Conservation (phyloP, 1,284 basidiomycete genomes). For the Fomitopsis betulina region DNA sequence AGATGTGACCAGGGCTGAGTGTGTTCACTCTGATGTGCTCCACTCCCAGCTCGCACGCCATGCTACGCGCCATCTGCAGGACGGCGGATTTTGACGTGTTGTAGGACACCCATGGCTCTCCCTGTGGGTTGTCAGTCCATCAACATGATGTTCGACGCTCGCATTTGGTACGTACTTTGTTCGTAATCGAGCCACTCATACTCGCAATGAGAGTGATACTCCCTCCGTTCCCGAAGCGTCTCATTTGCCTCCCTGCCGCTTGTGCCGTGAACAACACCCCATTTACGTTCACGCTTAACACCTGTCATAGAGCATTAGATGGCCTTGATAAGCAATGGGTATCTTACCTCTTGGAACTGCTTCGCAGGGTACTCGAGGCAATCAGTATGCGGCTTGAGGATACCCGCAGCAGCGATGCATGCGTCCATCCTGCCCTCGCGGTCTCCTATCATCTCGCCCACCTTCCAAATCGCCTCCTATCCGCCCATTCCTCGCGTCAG, state of each 20-base stretch:
- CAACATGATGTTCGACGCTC: not conserved
- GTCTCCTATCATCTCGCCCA: slow-evolving; percentile 53
- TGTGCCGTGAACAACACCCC: slow-evolving; percentile 79
- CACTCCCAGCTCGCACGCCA: slow-evolving; percentile 78
- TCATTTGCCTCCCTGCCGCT: slow-evolving; percentile 76
- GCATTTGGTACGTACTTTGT: slow-evolving; percentile 46
- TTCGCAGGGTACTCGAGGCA: slow-evolving; percentile 69
- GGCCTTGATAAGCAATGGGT: not conserved
- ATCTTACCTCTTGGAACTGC: slow-evolving; percentile 61
- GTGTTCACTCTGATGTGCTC: slow-evolving; percentile 72
- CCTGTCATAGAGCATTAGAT: slow-evolving; percentile 33
- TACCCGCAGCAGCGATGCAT: slow-evolving; percentile 64
- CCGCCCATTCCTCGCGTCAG: not conserved
- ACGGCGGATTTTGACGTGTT: slow-evolving; percentile 82
- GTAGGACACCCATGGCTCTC: slow-evolving; percentile 72
- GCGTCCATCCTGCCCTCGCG: slow-evolving; percentile 66
- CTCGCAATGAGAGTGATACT: slow-evolving; percentile 84
- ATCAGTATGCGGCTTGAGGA: slow-evolving; percentile 51
- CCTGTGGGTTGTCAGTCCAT: slow-evolving; percentile 31
- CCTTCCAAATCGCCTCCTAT: slow-evolving; percentile 46
- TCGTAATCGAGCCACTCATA: slow-evolving; percentile 85
- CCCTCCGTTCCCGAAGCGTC: slow-evolving; percentile 62
- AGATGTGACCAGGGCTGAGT: slow-evolving; percentile 75
- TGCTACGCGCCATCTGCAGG: slow-evolving; percentile 79
- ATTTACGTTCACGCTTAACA: slow-evolving; percentile 72